Conservation (phyloP, 73 alveolate genomes). For the Tetrahymena elliotti region DNA sequence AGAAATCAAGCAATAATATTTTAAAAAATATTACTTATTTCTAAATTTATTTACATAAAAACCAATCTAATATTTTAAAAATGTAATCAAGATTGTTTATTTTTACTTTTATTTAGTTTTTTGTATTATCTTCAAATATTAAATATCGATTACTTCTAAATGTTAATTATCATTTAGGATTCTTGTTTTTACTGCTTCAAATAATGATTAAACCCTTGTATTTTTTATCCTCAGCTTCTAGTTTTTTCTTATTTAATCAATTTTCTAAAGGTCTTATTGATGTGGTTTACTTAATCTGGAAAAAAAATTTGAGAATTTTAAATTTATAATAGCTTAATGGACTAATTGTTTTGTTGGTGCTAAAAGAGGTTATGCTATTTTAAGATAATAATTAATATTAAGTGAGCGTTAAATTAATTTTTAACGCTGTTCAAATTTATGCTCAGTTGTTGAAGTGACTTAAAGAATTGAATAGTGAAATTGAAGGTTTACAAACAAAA, state of each 20-base stretch:
- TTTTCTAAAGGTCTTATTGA: neutral
- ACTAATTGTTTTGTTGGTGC: neutral
- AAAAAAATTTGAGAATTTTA: neutral
- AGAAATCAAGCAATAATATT: neutral
- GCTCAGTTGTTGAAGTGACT: neutral
- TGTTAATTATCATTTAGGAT: neutral
- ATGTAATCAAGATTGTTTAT: neutral
- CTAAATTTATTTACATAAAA: neutral
- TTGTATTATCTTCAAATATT: neutral
- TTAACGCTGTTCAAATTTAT: neutral
- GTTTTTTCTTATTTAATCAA: neutral
- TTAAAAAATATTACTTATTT: neutral
- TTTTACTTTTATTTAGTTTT: neutral
- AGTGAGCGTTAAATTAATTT: neutral
- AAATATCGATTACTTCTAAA: neutral
- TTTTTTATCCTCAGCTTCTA: neutral
- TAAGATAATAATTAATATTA: neutral
- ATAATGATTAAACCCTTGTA: neutral
- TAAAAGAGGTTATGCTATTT: neutral
- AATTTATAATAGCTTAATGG: neutral
- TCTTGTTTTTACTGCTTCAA: neutral
- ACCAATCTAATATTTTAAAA: neutral
- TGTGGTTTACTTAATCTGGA: neutral
- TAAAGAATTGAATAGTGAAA: neutral
- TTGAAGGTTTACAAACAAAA: neutral